Conservation (phyloP, 1,284 basidiomycete species). For the Fomitopsis schrenkii region DNA sequence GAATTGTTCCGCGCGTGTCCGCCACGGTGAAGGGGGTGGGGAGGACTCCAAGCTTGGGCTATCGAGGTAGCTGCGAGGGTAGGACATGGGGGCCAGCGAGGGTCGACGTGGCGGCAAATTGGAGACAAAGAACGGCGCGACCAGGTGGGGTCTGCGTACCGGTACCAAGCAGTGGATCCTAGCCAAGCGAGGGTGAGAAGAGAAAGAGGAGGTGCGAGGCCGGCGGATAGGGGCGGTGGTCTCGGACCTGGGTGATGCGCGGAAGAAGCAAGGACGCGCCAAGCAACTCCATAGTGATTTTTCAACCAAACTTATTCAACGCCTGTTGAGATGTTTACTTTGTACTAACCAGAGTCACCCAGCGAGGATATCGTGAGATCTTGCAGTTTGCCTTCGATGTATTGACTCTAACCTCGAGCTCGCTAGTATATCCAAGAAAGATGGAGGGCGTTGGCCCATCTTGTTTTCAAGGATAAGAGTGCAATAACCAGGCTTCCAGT, state of each 20-base stretch:
- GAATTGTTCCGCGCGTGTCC: conserved; percentile 8
- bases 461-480: too few species aligned
- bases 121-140: neutral
- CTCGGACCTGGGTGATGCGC: neutral
- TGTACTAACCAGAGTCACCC: too few species aligned
- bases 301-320: too few species aligned
- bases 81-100: conserved; percentile 7
- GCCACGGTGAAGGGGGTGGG: conserved; percentile 10
- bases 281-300: neutral
- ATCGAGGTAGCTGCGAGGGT: conserved; percentile 12
- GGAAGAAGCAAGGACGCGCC: too few species aligned
- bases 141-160: neutral
- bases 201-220: neutral
- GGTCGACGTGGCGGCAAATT: neutral
- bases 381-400: too few species aligned
- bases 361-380: too few species aligned
- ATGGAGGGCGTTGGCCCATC: too few species aligned
- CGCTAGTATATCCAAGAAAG: too few species aligned
- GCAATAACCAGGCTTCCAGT: too few species aligned
- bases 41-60: conserved; percentile 4
- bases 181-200: neutral
- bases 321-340: too few species aligned
- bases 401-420: too few species aligned
- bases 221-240: neutral
- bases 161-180: too few species aligned